These are phyloP conservation scores for Sungouiozyma intestinalis DNA, from an alignment of 805 yeast genomes.

Conservation along the genomic window DNA sequence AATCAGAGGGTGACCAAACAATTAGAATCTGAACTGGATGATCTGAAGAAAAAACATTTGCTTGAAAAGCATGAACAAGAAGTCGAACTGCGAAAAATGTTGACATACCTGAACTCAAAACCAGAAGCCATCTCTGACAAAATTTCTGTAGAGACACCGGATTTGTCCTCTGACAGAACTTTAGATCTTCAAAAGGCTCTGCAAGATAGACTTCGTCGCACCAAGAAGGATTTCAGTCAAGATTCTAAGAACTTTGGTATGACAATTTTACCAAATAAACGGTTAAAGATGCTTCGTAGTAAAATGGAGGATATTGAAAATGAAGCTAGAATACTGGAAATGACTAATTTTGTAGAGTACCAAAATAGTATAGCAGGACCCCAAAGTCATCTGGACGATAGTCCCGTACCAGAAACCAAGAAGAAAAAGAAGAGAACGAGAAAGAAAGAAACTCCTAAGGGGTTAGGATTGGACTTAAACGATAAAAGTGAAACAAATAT, in stretches of 20 bases:
- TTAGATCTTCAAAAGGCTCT: conserved; percentile 22
- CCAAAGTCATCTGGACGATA: not conserved
- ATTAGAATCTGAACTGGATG: conserved; percentile 56
- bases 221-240: conserved; percentile 31
- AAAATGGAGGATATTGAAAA: conserved; percentile 77
- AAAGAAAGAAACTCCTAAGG: conserved; percentile 10
- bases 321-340: conserved; percentile 78
- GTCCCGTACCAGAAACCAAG: not conserved
- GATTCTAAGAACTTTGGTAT: conserved; percentile 32
- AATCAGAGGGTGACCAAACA: conserved; percentile 56
- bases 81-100: conserved; percentile 62
- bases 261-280: conserved; percentile 60
- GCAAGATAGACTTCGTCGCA: conserved; percentile 29
- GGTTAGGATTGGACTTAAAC: conserved; percentile 17
- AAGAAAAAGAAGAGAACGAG: conserved; percentile 5
- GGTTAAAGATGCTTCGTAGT: conserved; percentile 64
- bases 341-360: conserved; percentile 62
- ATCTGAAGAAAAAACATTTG: conserved; percentile 46
- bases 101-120: conserved; percentile 49
- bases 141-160: conserved; percentile 1
- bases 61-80: conserved; percentile 68
- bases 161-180: conserved; percentile 22
- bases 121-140: conserved; percentile 14
- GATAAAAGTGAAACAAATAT: conserved; percentile 38
- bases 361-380: conserved; percentile 10